Evolutionary conservation across 2,329 filamentous ascomycete genomes (phyloP), one percentile per base, ranked within the genome.

Genomic region (Pseudogymnoascus sp.): DNA sequence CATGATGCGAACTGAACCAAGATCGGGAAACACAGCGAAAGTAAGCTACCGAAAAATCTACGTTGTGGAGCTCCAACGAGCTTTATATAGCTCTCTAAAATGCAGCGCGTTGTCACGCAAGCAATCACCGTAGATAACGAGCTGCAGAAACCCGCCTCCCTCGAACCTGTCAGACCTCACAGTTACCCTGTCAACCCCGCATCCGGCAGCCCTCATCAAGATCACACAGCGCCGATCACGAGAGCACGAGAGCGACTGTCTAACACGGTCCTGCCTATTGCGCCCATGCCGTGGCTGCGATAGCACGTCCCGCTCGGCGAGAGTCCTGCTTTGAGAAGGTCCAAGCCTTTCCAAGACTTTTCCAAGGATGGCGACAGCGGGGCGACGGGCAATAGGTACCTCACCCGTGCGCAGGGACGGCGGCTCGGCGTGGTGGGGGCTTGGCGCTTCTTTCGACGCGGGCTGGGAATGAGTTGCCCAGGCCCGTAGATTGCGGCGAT

Each of bases 341-440:
- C 45, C 45, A 52, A 52, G 45, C 45, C 9, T 30, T 52, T 52
- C 45, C 45, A 52, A 52, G 45, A 28, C 23, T 52, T 52, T 52
- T 30, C 45, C 45, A 52, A 52, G 45, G 8, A 52, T 52, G 45
- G 45, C 45, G 45, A 52, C 45, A 52, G 45, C n/a, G 45, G 23
- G 25, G 45, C n/a, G 8, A 30, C 45, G 45, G 45, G 14, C 45
- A 30, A 30, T 16, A 5, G 23, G 45, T 52, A 30, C 45, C 14
- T 52, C n/a, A 5, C 25, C 25, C 14, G 14, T 28, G 45, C 25
- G n/a, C n/a, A 52, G 45, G 45, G 45, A 11, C 23, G 7, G 42
- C 42, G 42, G 45, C 45, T 30, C 22, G 45, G 45, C 14, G 45
- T 52, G 45, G 25, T n/a, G 25, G 25, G 25, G 25, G 45, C 45